Conservation (phyloP, 495 filamentous ascomycete genomes). For the Neurospora sp. region DNA sequence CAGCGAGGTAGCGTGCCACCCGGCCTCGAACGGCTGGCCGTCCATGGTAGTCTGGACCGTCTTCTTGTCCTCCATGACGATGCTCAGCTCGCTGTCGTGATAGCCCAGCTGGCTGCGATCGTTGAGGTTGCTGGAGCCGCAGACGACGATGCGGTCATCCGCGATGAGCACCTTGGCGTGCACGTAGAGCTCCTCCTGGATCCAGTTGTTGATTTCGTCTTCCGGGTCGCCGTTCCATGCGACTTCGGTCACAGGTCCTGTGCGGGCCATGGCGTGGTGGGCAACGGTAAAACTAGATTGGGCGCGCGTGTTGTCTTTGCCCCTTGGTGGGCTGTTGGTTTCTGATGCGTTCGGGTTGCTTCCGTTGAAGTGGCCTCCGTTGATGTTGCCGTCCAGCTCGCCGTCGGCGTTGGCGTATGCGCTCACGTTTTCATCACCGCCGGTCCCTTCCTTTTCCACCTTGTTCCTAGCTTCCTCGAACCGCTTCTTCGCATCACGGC, state of each 20-base stretch:
- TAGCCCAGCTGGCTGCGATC: slow-evolving; percentile 83
- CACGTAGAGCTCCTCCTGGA: slow-evolving; percentile 92
- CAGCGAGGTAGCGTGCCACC: slow-evolving; percentile 67
- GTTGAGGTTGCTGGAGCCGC: slow-evolving; percentile 86
- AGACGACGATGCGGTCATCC: slow-evolving; percentile 73
- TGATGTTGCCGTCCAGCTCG: slow-evolving; percentile 38
- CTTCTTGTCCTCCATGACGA: slow-evolving; percentile 81
- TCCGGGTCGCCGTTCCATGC: slow-evolving; percentile 57
- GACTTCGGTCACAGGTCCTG: slow-evolving; percentile 56
- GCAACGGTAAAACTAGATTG: slow-evolving; percentile 52
- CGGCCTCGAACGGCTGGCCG: slow-evolving; percentile 62
- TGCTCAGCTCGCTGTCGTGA: slow-evolving; percentile 86
- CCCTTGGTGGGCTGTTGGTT: slow-evolving; percentile 18
- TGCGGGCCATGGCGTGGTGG: slow-evolving; percentile 68
- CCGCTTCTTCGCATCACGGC: slow-evolving; percentile 20
- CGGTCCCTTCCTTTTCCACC: neutral
- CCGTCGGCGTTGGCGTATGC: slow-evolving; percentile 6
- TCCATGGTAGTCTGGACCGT: slow-evolving; percentile 73
- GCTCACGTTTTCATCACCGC: neutral
- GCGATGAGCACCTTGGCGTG: slow-evolving; percentile 84
- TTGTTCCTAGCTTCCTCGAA: neutral
- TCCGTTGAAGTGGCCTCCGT: slow-evolving; percentile 42
- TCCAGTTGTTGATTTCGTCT: slow-evolving; percentile 71
- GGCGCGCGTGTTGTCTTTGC: neutral
- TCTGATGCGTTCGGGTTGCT: slow-evolving; percentile 13